phyloP scores from a whole-genome alignment of 2,329 filamentous ascomycete genomes.

The Venturia oleaginea region DNA sequence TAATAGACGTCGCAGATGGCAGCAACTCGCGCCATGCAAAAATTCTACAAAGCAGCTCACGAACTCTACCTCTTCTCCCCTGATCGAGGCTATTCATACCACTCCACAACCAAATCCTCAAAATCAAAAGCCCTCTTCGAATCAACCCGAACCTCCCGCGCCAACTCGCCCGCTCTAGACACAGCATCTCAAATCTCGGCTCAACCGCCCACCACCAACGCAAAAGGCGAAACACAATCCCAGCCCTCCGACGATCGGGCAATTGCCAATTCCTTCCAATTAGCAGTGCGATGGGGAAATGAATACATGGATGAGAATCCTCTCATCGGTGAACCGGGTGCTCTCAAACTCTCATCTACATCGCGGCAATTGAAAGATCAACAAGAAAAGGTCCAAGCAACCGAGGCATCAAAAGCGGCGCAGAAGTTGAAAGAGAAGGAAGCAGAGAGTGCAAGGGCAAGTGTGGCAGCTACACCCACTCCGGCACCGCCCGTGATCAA shows the following conservation, averaged over 20 bases:
- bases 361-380: slow-evolving; percentile 33
- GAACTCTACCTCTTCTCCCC: slow-evolving; percentile 45
- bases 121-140: not conserved
- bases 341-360: slow-evolving; percentile 47
- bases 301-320: slow-evolving; percentile 59
- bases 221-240: not conserved
- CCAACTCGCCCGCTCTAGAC: slow-evolving; percentile 20
- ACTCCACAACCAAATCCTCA: slow-evolving; percentile 30
- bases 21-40: slow-evolving; percentile 9
- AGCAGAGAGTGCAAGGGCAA: slow-evolving; percentile 22
- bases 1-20: not conserved
- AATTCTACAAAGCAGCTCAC: slow-evolving; percentile 2
- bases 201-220: slow-evolving; percentile 15
- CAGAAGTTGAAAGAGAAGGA: slow-evolving; percentile 16
- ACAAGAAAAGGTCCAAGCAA: slow-evolving; percentile 21
- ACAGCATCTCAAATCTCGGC: slow-evolving; percentile 17
- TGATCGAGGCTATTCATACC: slow-evolving; percentile 51
- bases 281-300: slow-evolving; percentile 46
- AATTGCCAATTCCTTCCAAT: slow-evolving; percentile 37
- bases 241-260: slow-evolving; percentile 10
- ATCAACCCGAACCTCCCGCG: slow-evolving; percentile 21
- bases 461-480: slow-evolving; percentile 24
- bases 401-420: slow-evolving; percentile 14
- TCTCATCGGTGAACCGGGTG: slow-evolving; percentile 52
- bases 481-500: slow-evolving; percentile 15